phyloP scores from a whole-genome alignment of 1,139 yeast genomes.

The Diutina neorugosa region DNA sequence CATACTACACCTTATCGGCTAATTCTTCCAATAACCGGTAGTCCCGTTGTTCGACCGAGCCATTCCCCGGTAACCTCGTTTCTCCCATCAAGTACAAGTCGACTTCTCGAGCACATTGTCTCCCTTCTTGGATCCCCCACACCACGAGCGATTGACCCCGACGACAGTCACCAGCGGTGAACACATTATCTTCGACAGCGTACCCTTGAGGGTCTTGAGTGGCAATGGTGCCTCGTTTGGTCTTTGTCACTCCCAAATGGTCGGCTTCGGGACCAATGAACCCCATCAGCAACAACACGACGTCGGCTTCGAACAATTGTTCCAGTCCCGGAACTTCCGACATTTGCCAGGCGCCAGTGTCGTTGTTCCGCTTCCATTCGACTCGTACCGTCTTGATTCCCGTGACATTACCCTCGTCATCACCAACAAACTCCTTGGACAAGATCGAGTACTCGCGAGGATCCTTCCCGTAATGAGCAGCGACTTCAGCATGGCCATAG shows the following conservation, averaged over 20 bases:
- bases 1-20: slow-evolving; percentile 41
- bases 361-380: slow-evolving; percentile 87
- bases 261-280: slow-evolving; percentile 93
- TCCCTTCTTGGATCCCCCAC: slow-evolving; percentile 99
- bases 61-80: slow-evolving; percentile 85
- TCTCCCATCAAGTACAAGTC: slow-evolving; percentile 69
- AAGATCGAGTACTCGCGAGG: slow-evolving; percentile 95
- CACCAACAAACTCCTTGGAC: slow-evolving; percentile 91
- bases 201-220: slow-evolving; percentile 61
- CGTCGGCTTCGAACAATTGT: slow-evolving; percentile 88
- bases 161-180: slow-evolving; percentile 98
- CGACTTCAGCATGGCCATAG: slow-evolving; percentile 94
- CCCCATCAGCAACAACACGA: slow-evolving; percentile 93
- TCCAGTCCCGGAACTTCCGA: slow-evolving; percentile 93
- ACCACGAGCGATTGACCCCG: slow-evolving; percentile 97
- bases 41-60: slow-evolving; percentile 79
- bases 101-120: slow-evolving; percentile 95
- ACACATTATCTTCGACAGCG: slow-evolving; percentile 59
- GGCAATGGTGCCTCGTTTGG: slow-evolving; percentile 77
- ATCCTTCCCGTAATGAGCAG: slow-evolving; percentile 90
- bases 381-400: slow-evolving; percentile 93
- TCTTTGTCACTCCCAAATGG: slow-evolving; percentile 58
- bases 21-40: slow-evolving; percentile 62
- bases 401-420: slow-evolving; percentile 86
- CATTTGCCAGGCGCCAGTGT: slow-evolving; percentile 98